Base-by-base conservation (phyloP, 2,329 filamentous ascomycete species). In the Ascochyta lentis region DNA sequence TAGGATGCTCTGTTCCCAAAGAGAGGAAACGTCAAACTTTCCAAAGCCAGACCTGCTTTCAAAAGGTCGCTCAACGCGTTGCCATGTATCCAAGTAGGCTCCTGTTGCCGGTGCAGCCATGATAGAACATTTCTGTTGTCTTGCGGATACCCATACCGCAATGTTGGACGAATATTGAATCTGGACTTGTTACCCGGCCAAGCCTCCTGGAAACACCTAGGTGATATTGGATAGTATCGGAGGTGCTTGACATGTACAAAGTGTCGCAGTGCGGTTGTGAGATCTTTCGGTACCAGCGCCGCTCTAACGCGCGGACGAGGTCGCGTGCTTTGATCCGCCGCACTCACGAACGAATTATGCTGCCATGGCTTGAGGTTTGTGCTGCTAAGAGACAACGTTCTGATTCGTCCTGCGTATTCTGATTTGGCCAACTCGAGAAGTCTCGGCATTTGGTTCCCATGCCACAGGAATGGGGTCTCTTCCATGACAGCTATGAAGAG, bases 401-500 rank as follows among this genome's bases (percentile, higher is more conserved):
- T 48, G 33, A 57, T 52, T 8, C n/a, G 19, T 3, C 10, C 19
- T 4, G 49, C 54, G 6, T 45, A 24, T 27, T 16, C 22, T 15
- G 54, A 54, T 34, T 31, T 27, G 12, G 27, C 44, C 10, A 50
- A 15, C 15, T 29, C 23, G 12, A 29, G 10, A 7, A 54, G 49
- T 10, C 26, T 49, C 3, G 46, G 27, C 15, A 41, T 33, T 5
- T 38, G 40, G 12, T 24, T 7, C 15, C 27, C 23, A 13, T 43
- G 12, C 40, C 40, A 45, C 19, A 29, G 22, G 7, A 41, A 49
- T 2, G 54, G 54, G 3, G 46, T 55, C 15, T 58, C 54, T 35
- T 56, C 58, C 10, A 60, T 26, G 15, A 53, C 40, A 6, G 22
- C 24, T 3, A 53, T 16, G 24, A 58, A 60, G 13, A 45, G 37